phyloP scores from a whole-genome alignment of 345 rosid genomes.

The Arabis alpina region DNA sequence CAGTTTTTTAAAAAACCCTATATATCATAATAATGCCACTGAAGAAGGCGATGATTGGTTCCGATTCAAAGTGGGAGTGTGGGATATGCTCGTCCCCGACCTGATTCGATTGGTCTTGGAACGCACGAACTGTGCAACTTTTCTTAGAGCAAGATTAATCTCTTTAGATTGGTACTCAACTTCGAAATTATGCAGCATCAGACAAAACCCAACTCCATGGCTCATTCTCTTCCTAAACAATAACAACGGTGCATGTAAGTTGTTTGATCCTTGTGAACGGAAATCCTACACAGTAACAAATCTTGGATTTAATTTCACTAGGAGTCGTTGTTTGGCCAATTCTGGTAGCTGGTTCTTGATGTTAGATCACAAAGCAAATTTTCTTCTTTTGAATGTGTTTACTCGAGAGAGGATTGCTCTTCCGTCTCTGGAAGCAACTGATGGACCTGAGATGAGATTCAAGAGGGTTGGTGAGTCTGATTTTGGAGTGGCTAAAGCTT shows the following conservation, averaged over 20 bases:
- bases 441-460: too few species aligned
- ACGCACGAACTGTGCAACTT: background rate
- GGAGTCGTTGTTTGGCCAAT: slow-evolving; percentile 10
- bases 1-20: too few species aligned
- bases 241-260: background rate
- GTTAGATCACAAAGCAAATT: background rate
- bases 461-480: too few species aligned
- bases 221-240: background rate
- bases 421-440: background rate
- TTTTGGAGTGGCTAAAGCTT: too few species aligned
- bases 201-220: slow-evolving; percentile 7
- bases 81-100: background rate
- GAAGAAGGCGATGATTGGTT: too few species aligned
- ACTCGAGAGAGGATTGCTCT: slow-evolving; percentile 9
- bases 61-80: too few species aligned
- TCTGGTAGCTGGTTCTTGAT: slow-evolving; percentile 20
- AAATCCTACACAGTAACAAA: background rate
- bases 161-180: background rate
- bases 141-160: background rate
- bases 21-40: too few species aligned
- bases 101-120: background rate
- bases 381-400: slow-evolving; percentile 4
- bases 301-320: background rate
- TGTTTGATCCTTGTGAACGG: background rate
- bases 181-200: background rate